A percentile compares a stretch with the other conserved stretches of the same genome.
Conservation (phyloP, 495 filamentous ascomycete genomes). For the Lepidopterella palustris region DNA sequence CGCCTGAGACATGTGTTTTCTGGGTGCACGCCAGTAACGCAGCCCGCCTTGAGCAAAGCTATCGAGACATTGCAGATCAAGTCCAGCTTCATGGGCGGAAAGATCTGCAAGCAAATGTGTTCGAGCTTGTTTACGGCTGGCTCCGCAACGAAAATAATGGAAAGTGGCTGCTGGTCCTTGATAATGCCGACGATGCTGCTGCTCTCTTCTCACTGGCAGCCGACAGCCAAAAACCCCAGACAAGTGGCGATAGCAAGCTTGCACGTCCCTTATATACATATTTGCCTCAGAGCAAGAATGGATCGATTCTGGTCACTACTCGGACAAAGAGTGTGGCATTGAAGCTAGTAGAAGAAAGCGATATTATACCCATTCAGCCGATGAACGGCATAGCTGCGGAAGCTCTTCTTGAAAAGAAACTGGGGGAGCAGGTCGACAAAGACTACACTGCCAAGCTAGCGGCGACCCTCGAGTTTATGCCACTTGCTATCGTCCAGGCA, state of each 20-base stretch:
- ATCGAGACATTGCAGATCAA: constrained; percentile 21
- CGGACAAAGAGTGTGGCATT: constrained; percentile 13
- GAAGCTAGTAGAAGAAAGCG: constrained; percentile 32
- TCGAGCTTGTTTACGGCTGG: constrained; percentile 37
- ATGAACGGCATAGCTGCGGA: constrained; percentile 32
- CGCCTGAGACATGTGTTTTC: no score
- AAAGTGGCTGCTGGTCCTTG: constrained; percentile 46
- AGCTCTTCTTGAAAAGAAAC: constrained; percentile 40
- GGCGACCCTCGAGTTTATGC: constrained; percentile 21
- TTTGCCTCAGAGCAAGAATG: constrained; percentile 17
- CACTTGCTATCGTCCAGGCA: no score
- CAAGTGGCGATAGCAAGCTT: background rate
- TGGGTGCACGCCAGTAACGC: no score
- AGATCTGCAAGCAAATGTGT: constrained; percentile 32
- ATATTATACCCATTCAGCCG: constrained; percentile 39
- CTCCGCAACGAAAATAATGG: constrained; percentile 34
- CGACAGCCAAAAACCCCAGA: background rate
- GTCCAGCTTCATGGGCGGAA: constrained; percentile 20
- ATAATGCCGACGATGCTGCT: constrained; percentile 47
- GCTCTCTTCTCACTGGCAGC: constrained; percentile 25
- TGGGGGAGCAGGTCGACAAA: constrained; percentile 19
- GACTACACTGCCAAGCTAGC: constrained; percentile 9
- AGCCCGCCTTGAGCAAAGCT: no score
- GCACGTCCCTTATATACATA: background rate
- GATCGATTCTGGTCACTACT: constrained; percentile 12